Conservation (phyloP, 371 early-diverging fungal species). For the Parasitella parasitica region DNA sequence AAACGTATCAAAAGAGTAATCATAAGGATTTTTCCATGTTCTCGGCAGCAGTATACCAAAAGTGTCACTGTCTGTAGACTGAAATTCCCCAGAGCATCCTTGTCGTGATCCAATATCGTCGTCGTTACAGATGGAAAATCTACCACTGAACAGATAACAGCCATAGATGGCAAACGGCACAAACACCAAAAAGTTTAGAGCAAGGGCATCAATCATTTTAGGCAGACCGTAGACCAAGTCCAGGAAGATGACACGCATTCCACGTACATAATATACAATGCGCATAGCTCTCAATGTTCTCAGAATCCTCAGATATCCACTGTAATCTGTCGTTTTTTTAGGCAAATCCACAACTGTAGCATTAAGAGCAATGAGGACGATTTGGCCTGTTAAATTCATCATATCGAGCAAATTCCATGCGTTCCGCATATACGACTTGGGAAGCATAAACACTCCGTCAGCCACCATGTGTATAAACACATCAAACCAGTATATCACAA, state of each 20-base stretch:
- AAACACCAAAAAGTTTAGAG: conserved; percentile 47
- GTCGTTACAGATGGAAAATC: conserved; percentile 50
- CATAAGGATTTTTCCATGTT: conserved; percentile 52
- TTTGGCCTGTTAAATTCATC: conserved; percentile 30
- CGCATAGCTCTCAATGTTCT: conserved; percentile 47
- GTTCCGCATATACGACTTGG: conserved; percentile 47
- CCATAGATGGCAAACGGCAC: conserved; percentile 58
- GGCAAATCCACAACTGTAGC: not conserved
- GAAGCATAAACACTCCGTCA: conserved; percentile 46
- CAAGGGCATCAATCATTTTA: conserved; percentile 45
- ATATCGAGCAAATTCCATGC: conserved; percentile 50
- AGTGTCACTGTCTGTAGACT: conserved; percentile 24
- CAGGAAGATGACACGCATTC: conserved; percentile 45
- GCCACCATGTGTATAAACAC: conserved; percentile 40
- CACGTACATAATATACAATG: conserved; percentile 45
- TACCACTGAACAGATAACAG: conserved; percentile 46
- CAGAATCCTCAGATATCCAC: conserved; percentile 23
- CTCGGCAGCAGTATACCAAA: conserved; percentile 41
- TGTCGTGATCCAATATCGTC: not conserved
- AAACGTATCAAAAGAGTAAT: conserved; percentile 52
- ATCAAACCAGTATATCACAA: conserved; percentile 43
- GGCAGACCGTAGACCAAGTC: conserved; percentile 51
- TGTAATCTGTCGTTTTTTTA: not conserved
- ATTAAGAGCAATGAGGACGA: conserved; percentile 16
- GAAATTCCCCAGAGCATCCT: conserved; percentile 45